These are phyloP conservation scores for Vaccinium corymbosum DNA, from an alignment of 148 eudicot genomes.

Conservation along the genomic window DNA sequence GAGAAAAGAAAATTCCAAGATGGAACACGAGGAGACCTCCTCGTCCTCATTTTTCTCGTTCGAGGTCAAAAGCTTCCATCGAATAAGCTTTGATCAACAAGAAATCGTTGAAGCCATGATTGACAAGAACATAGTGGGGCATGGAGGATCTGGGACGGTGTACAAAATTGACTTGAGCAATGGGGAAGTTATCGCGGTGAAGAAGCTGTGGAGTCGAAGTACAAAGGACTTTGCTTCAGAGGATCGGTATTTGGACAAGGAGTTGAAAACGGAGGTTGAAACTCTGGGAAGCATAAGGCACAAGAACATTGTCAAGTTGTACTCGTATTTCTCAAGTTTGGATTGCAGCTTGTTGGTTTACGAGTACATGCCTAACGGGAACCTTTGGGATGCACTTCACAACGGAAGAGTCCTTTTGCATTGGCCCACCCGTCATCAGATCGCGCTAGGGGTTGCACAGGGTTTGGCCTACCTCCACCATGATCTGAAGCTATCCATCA, in stretches of 20 bases:
- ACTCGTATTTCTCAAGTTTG: conserved; percentile 61
- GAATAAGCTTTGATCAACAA: conserved; percentile 65
- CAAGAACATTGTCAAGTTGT: conserved; percentile 91
- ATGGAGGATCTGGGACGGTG: conserved; percentile 93
- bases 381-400: conserved; percentile 94
- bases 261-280: conserved; percentile 82
- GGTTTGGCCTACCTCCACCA: conserved; percentile 94
- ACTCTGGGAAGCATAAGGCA: conserved; percentile 89
- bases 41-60: conserved; percentile 65
- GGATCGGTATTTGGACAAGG: conserved; percentile 52
- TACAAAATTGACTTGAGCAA: conserved; percentile 65
- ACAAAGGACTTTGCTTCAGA: conserved; percentile 49
- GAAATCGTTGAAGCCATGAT: conserved; percentile 72
- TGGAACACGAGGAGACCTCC: conserved; percentile 51
- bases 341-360: conserved; percentile 80
- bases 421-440: conserved; percentile 84
- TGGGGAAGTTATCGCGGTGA: conserved; percentile 81
- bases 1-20: conserved; percentile 35
- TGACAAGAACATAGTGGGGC: conserved; percentile 79
- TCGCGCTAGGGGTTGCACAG: conserved; percentile 86
- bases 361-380: conserved; percentile 93
- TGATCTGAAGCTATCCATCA: conserved; percentile 70
- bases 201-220: conserved; percentile 75
- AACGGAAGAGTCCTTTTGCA: conserved; percentile 54
- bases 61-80: conserved; percentile 80